Base-by-base conservation (phyloP, 2,329 filamentous ascomycete genomes). In the Colletotrichum orchidophilum region DNA sequence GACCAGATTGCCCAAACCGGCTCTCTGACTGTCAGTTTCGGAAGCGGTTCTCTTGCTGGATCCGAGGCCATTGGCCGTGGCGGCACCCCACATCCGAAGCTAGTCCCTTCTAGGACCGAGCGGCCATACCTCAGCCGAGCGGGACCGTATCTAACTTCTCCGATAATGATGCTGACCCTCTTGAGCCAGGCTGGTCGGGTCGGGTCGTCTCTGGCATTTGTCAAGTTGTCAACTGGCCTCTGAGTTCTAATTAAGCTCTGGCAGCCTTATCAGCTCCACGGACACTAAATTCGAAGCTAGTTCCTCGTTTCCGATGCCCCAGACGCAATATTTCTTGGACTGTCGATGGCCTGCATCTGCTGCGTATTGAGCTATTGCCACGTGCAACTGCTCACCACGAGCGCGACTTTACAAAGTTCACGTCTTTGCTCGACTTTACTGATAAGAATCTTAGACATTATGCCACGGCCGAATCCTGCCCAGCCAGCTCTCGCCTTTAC, bases 41-140 rank as follows among this genome's bases (percentile, higher is more conserved):
- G 46, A 52, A 27, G n/a, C 21, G 59, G 46, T 13, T 5, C 15
- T 18, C 35, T 42, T 53, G 33, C 21, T 35, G 33, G 12, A 18
- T 21, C 12, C 12, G 21, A 46, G 21, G 39, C 39, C 39, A 21
- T 63, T 63, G 60, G 60, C 6, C 33, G 24, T 15, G 21, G 21
- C n/a, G 18, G 39, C 21, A 8, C 18, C 11, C 39, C 39, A 46
- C 9, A 24, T 42, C 65, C 53, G 66, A 52, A 21, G 35, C 66
- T 69, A 69, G 31, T 9, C 66, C 33, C 24, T 58, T 65, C 53
- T 65, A 13, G 53, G 66, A 11, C 42, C 29, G 29, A 64, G 21
- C 42, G 53, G 66, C 61, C 53, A 26, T 64, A n/a, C n/a, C n/a
- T n/a, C n/a, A 31, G 24, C 50, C 27, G 29, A 55, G 49, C 15